Percentiles rank a stretch among this genome's conserved stretches.
Conservation (phyloP, 306 rosid genomes). For the Glycyrrhiza uralensis region DNA sequence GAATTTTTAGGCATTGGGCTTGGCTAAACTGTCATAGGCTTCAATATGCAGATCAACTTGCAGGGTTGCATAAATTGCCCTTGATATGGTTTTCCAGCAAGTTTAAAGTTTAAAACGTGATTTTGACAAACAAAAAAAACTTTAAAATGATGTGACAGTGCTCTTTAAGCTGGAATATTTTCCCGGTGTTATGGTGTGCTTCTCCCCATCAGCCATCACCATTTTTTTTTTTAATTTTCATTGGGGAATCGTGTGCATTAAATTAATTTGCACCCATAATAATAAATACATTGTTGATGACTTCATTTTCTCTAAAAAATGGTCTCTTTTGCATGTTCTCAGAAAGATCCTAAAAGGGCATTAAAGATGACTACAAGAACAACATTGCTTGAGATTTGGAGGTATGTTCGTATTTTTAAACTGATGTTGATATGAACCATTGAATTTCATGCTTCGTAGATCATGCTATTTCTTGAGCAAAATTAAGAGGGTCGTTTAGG, state of each 20-base stretch:
- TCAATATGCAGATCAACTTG: slow-evolving; percentile 1
- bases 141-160: background rate
- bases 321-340: slow-evolving; percentile 16
- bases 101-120: background rate
- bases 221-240: slow-evolving; percentile 11
- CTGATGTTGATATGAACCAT: background rate
- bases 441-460: background rate
- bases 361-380: slow-evolving; percentile 80
- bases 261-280: background rate
- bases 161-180: background rate
- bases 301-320: slow-evolving; percentile 6
- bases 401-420: slow-evolving; percentile 39
- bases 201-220: background rate
- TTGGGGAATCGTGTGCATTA: background rate
- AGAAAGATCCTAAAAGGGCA: slow-evolving; percentile 69
- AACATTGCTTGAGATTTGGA: slow-evolving; percentile 82
- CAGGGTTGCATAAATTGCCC: background rate
- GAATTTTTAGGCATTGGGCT: background rate
- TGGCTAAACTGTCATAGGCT: background rate
- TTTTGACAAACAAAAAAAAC: too few species aligned
- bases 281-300: background rate
- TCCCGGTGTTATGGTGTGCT: background rate
- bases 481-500: background rate
- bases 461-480: slow-evolving; percentile 7
- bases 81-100: slow-evolving; percentile 8